A percentile compares a stretch with the other conserved stretches of the same genome.
Conservation (phyloP, 2,329 filamentous ascomycete genomes). For the Xylaria sp. region DNA sequence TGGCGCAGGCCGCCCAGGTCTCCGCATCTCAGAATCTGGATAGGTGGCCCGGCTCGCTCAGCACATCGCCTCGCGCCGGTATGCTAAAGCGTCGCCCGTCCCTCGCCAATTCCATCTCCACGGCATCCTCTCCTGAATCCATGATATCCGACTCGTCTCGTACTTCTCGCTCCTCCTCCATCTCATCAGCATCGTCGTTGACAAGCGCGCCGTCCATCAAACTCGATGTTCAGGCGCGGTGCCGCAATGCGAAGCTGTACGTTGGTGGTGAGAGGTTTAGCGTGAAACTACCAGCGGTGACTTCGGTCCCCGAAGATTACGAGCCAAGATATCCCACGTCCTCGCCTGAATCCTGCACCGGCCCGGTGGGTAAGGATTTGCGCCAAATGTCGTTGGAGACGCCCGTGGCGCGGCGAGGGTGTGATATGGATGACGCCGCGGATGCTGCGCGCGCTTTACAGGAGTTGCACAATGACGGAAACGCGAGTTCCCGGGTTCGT, state of each 20-base stretch:
- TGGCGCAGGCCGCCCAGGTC: slow-evolving; percentile 49
- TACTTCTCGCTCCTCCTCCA: slow-evolving; percentile 59
- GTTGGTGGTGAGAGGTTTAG: slow-evolving; percentile 49
- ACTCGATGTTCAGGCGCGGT: slow-evolving; percentile 59
- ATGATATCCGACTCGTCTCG: slow-evolving; percentile 60
- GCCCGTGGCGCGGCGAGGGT: slow-evolving; percentile 41
- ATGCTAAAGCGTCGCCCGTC: slow-evolving; percentile 53
- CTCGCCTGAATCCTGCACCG: slow-evolving; percentile 54
- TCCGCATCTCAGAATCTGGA: slow-evolving; percentile 47
- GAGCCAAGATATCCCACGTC: slow-evolving; percentile 47
- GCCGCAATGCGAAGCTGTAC: slow-evolving; percentile 53
- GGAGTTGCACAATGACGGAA: slow-evolving; percentile 53
- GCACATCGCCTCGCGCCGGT: slow-evolving; percentile 50
- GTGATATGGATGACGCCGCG: slow-evolving; percentile 45
- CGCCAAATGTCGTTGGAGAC: slow-evolving; percentile 46
- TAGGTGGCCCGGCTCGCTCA: slow-evolving; percentile 44
- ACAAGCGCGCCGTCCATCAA: slow-evolving; percentile 55
- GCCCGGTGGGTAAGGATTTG: slow-evolving; percentile 48
- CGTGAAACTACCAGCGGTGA: slow-evolving; percentile 44
- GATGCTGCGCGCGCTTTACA: slow-evolving; percentile 56
- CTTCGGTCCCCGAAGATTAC: slow-evolving; percentile 54
- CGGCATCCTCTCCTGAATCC: slow-evolving; percentile 60
- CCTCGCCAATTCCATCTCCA: slow-evolving; percentile 57
- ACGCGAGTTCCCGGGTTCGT: slow-evolving; percentile 29
- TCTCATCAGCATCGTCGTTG: slow-evolving; percentile 57